Evolutionary conservation across 129 eudicot species (phyloP).

Genomic region (Heracleum sosnowskyi): DNA sequence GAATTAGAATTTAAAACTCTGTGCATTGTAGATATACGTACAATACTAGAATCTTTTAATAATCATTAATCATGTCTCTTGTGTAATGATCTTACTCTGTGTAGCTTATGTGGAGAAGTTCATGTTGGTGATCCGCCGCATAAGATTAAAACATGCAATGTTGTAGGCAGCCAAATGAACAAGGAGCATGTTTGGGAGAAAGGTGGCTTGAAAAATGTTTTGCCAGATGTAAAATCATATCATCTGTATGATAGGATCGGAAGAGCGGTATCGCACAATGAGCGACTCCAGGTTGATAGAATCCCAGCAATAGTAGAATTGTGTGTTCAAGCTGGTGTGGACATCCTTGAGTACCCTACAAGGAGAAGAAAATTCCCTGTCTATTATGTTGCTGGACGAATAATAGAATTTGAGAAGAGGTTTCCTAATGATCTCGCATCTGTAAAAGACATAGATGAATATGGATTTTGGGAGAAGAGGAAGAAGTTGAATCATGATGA

Average conservation of each 20-base stretch:
- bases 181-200: conserved; percentile 40
- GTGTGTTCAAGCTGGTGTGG: conserved; percentile 46
- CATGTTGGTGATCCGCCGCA: conserved; percentile 38
- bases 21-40: background rate
- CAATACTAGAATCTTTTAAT: background rate
- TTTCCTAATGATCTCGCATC: conserved; percentile 22
- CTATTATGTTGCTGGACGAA: conserved; percentile 34
- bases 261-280: conserved; percentile 42
- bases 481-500: conserved; percentile 15
- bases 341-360: conserved; percentile 33
- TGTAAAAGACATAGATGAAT: conserved; percentile 17
- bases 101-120: conserved; percentile 39
- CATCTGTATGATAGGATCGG: conserved; percentile 43
- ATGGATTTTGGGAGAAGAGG: conserved; percentile 27
- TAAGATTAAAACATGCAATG: conserved; percentile 35
- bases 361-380: conserved; percentile 33
- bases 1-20: background rate
- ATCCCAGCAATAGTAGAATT: conserved; percentile 40
- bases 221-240: conserved; percentile 34
- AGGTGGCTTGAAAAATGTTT: conserved; percentile 31
- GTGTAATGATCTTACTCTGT: conserved; percentile 1
- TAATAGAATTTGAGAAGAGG: conserved; percentile 38
- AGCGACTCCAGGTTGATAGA: conserved; percentile 35
- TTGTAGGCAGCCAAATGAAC: conserved; percentile 22
- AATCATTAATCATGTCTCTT: background rate